Base-by-base conservation (phyloP, 2,329 filamentous ascomycete species). In the Thelonectria olida region DNA sequence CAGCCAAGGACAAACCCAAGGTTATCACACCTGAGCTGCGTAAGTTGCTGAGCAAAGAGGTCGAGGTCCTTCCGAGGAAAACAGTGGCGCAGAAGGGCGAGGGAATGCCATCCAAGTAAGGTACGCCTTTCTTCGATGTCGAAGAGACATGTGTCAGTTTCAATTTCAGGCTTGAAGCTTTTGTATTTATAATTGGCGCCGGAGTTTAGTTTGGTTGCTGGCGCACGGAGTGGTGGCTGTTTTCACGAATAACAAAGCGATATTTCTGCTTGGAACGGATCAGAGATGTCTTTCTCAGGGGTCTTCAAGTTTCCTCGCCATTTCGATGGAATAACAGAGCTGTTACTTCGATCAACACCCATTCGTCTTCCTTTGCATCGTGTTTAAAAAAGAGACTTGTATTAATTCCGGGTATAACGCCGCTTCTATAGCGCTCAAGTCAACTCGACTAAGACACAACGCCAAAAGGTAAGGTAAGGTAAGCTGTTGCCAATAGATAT, bases 11-110 rank as follows among this genome's bases (percentile, higher is more conserved):
- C 54, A 67, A 74, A 8, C 73, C 78, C 41, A 84, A 80, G 71
- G 77, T 85, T 13, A 87, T 88, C 51, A 87, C 84, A 2, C 85
- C 85, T 0, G 85, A 88, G 72, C 73, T 88, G 64, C 79, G 86
- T 49, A 81, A 80, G 61, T 70, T 88, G 39, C 71, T 88, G 39
- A 86, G 81, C 65, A 77, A 79, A 42, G 78, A 81, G 50, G 78
- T 84, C 7, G 80, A 82, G 52, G 72, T 83, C 8, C 72, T 84
- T 20, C 76, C 79, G 22, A 73, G 77, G 36, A 72, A 72, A 39
- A 76, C 72, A 12, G 76, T 78, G 19, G 73, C 74, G 17, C 62
- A 75, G 52, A 74, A 76, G 17, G 75, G 76, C 2, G 76, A 79
- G 9, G 77, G 75, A 7, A 76, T 78, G 73, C 73, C 75, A 6